Percentiles rank a stretch among this genome's conserved stretches.
phyloP scores from a whole-genome alignment of 345 rosid genomes.

The Alliaria petiolata region DNA sequence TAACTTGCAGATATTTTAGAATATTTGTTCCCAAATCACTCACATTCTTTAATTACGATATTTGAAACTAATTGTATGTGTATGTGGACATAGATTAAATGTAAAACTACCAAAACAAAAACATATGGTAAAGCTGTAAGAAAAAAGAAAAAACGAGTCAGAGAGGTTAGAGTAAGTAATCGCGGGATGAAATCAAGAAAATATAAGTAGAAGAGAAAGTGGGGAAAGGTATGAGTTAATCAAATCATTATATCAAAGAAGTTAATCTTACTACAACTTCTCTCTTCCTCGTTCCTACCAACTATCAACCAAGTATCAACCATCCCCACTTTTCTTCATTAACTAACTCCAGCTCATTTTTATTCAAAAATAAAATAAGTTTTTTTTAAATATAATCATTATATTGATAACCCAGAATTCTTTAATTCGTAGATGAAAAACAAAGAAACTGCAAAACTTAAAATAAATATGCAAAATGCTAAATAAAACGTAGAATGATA shows the following conservation, averaged over 20 bases:
- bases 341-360: background rate
- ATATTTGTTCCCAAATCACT: background rate
- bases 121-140: background rate
- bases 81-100: background rate
- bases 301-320: conserved; percentile 8
- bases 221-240: conserved; percentile 5
- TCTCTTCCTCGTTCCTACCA: background rate
- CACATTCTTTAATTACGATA: background rate
- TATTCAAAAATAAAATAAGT: background rate
- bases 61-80: background rate
- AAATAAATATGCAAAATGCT: background rate
- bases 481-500: too few species aligned
- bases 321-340: background rate
- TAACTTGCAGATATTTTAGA: background rate
- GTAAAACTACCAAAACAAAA: background rate
- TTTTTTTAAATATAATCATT: background rate
- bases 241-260: conserved; percentile 11
- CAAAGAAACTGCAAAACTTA: background rate
- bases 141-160: background rate
- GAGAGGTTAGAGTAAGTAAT: background rate
- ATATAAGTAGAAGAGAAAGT: background rate
- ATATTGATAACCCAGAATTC: background rate
- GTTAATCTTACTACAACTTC: background rate
- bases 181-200: background rate
- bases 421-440: background rate